Evolutionary conservation across 2,329 filamentous ascomycete species (phyloP).

Genomic region (Paracoccidioides lutzii): DNA sequence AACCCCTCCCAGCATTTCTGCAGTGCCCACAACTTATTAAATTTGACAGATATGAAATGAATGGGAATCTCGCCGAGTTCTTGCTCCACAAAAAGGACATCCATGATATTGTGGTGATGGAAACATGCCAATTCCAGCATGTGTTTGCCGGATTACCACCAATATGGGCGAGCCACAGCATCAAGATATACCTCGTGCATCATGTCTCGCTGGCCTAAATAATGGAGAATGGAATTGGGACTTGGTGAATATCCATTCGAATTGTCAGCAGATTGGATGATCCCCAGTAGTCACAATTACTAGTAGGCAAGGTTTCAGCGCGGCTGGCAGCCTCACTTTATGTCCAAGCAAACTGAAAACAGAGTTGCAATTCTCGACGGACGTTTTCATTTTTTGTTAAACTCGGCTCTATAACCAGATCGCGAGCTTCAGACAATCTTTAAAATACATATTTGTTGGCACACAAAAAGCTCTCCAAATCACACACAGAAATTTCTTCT

Average conservation of each 20-base stretch:
- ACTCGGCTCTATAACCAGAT: background rate
- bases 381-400: background rate
- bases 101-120: background rate
- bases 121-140: background rate
- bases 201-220: background rate
- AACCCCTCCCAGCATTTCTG: background rate
- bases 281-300: background rate
- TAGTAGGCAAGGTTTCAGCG: background rate
- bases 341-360: background rate
- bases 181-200: constrained; percentile 1
- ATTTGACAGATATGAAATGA: background rate
- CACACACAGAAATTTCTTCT: background rate
- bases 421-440: background rate
- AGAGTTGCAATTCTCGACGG: background rate
- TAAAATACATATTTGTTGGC: background rate
- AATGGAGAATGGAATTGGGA: background rate
- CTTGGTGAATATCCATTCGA: background rate
- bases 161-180: constrained; percentile 2
- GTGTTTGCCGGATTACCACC: background rate
- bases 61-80: background rate
- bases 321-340: constrained; percentile 2
- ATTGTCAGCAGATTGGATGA: background rate
- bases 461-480: background rate
- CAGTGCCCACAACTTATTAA: background rate
- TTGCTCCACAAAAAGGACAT: background rate